Percentiles rank a stretch among this genome's conserved stretches.
Conservation (phyloP, 108 stramenopile species). For the Cylindrotheca fusiformis region DNA sequence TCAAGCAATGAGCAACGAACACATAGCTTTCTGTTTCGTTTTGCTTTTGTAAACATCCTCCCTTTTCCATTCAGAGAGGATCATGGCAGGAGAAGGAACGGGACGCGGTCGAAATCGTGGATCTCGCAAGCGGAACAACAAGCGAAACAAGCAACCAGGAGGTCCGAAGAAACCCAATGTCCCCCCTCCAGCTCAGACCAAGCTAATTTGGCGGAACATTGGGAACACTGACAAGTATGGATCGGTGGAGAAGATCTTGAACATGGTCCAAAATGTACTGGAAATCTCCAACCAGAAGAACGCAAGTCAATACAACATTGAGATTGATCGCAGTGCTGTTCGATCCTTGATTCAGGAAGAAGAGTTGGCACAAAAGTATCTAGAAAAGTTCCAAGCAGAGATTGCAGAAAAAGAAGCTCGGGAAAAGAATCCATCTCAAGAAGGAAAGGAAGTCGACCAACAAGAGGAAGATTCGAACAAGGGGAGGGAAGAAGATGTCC, state of each 20-base stretch:
- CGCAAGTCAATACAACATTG: slow-evolving; percentile 4
- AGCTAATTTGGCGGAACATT: slow-evolving; percentile 42
- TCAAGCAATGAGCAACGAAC: too few species aligned
- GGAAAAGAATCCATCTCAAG: slow-evolving; percentile 5
- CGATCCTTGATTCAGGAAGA: slow-evolving; percentile 29
- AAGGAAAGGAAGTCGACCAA: slow-evolving; percentile 3
- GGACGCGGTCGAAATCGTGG: slow-evolving; percentile 2
- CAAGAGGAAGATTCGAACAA: background rate
- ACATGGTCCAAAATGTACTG: slow-evolving; percentile 17
- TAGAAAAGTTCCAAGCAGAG: slow-evolving; percentile 11
- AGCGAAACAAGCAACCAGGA: background rate
- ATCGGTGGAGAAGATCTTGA: slow-evolving; percentile 21
- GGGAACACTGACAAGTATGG: slow-evolving; percentile 29
- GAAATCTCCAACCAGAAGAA: background rate
- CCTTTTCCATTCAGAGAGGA: too few species aligned
- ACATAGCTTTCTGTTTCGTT: too few species aligned
- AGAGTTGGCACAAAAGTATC: slow-evolving; percentile 11
- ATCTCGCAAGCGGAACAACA: slow-evolving; percentile 4
- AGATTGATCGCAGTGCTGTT: slow-evolving; percentile 20
- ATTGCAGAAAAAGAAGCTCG: slow-evolving; percentile 1
- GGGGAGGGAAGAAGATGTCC: background rate
- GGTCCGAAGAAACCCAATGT: slow-evolving; percentile 2
- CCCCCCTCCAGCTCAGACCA: slow-evolving; percentile 36
- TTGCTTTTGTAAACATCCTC: too few species aligned
- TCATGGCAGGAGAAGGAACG: slow-evolving; percentile 5